A percentile compares a stretch with the other conserved stretches of the same genome.
phyloP scores from a whole-genome alignment of 805 yeast species.

The Hemisphaericaspora nanyangensis region DNA sequence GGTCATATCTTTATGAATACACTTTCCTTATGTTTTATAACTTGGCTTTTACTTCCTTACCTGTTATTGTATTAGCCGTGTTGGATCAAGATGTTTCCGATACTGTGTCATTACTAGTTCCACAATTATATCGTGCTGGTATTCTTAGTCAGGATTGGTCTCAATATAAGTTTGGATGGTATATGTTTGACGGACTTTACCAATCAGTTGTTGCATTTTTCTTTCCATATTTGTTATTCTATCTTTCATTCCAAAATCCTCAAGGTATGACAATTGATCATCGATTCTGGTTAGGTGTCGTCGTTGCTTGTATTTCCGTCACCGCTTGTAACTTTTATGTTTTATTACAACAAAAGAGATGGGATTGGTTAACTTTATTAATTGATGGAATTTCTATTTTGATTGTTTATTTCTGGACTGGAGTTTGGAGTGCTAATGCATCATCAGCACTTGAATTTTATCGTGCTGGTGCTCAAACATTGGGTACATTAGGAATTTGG shows the following conservation, averaged over 20 bases:
- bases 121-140: slow-evolving; percentile 67
- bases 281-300: slow-evolving; percentile 68
- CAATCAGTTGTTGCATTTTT: slow-evolving; percentile 68
- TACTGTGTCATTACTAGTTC: slow-evolving; percentile 59
- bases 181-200: slow-evolving; percentile 66
- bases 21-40: slow-evolving; percentile 77
- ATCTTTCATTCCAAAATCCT: slow-evolving; percentile 33
- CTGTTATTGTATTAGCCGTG: slow-evolving; percentile 68
- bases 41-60: slow-evolving; percentile 76
- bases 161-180: slow-evolving; percentile 52
- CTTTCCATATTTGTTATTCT: slow-evolving; percentile 59
- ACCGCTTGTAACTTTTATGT: slow-evolving; percentile 65
- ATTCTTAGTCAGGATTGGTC: slow-evolving; percentile 63
- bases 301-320: slow-evolving; percentile 58
- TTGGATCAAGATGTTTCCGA: slow-evolving; percentile 75
- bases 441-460: slow-evolving; percentile 56
- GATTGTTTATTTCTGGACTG: slow-evolving; percentile 70
- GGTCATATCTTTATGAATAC: slow-evolving; percentile 72
- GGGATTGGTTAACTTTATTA: slow-evolving; percentile 69
- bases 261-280: slow-evolving; percentile 63
- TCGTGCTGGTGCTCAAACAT: slow-evolving; percentile 58
- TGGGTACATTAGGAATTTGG: slow-evolving; percentile 66
- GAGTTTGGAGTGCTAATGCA: slow-evolving; percentile 61
- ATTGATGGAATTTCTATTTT: slow-evolving; percentile 53
- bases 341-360: slow-evolving; percentile 62